A percentile compares a stretch with the other conserved stretches of the same genome.
Conservation (phyloP, 2,329 filamentous ascomycete species). For the Aspergillus tamarii region DNA sequence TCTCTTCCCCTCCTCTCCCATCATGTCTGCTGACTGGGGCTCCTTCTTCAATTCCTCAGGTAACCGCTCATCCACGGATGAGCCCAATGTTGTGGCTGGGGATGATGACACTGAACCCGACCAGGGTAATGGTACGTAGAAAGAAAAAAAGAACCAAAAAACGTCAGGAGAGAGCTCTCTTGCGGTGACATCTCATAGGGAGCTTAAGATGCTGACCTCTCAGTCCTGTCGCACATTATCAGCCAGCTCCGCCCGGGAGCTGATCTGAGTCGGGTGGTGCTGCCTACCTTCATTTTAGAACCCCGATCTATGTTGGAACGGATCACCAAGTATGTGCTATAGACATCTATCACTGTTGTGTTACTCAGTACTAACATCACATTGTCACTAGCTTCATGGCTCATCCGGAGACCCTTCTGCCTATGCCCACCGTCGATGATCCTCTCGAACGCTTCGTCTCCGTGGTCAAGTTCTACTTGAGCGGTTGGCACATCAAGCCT, state of each 20-base stretch:
- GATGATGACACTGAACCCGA: slow-evolving; percentile 87
- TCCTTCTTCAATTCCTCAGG: slow-evolving; percentile 39
- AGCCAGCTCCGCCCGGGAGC: slow-evolving; percentile 94
- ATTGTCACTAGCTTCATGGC: slow-evolving; percentile 85
- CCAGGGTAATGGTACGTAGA: slow-evolving; percentile 81
- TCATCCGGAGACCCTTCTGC: slow-evolving; percentile 91
- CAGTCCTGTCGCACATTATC: slow-evolving; percentile 96
- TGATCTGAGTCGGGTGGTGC: slow-evolving; percentile 88
- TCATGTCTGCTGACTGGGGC: slow-evolving; percentile 33
- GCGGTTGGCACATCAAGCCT: slow-evolving; percentile 98
- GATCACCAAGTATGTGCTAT: slow-evolving; percentile 81
- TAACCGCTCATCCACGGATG: slow-evolving; percentile 61
- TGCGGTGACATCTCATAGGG: background rate
- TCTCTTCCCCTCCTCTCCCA: slow-evolving; percentile 7
- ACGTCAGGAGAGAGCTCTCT: background rate
- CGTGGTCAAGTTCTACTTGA: slow-evolving; percentile 97
- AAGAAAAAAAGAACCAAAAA: background rate
- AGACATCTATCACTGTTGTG: background rate
- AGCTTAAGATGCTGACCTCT: background rate
- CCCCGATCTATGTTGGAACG: slow-evolving; percentile 97
- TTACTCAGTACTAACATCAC: slow-evolving; percentile 25
- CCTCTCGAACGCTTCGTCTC: slow-evolving; percentile 87
- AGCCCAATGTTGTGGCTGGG: slow-evolving; percentile 46
- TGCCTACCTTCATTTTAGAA: slow-evolving; percentile 97
- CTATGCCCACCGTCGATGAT: slow-evolving; percentile 85